Base-by-base conservation (phyloP, 768 basidiomycete species). In the Pisolithus orientalis region DNA sequence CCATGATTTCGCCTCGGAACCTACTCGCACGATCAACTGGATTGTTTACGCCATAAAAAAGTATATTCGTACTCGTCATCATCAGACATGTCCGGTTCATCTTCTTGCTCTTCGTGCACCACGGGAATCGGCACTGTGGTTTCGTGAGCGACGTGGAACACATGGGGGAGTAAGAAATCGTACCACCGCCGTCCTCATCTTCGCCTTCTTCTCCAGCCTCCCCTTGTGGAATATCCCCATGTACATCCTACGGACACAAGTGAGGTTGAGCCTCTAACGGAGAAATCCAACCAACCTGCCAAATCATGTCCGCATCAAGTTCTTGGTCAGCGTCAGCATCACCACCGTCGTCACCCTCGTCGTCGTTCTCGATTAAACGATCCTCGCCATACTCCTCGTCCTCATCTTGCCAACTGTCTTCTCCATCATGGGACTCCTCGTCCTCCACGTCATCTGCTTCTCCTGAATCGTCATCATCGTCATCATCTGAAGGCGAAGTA, bases 401-500 rank as follows among this genome's bases (percentile, higher is more conserved):
- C 51, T 75, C 79, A 54, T 78, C 79, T 13, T 75, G 74, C 81
- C 88, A 90, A 31, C 66, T 78, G 51, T 81, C 83, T 47, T 74
- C 81, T 7, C 63, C 67, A 44, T 47, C 65, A 39, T 64, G 66
- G 27, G 65, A 65, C 17, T 78, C 79, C 39, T 78, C 80, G 32
- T 74, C 80, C 6, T 74, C 72, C 29, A 75, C 78, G n/a, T 81
- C 75, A 40, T 80, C 83, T 1, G 83, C 67, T 17, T 80, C 86
- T 42, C 80, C 85, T 31, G 80, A 83, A 3, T 79, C 85, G 6
- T 72, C 81, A 3, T 79, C 85, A 6, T 72, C 81, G 28, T 81
- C 83, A 28, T 87, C 87, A 21, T 83, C 88, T 0, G 83, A 84
- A 44, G 81, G 79, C 0, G 87, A 90, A 1, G 88, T 90, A 47